phyloP scores from a whole-genome alignment of 2,329 filamentous ascomycete genomes.

The Pochonia chlamydosporia region DNA sequence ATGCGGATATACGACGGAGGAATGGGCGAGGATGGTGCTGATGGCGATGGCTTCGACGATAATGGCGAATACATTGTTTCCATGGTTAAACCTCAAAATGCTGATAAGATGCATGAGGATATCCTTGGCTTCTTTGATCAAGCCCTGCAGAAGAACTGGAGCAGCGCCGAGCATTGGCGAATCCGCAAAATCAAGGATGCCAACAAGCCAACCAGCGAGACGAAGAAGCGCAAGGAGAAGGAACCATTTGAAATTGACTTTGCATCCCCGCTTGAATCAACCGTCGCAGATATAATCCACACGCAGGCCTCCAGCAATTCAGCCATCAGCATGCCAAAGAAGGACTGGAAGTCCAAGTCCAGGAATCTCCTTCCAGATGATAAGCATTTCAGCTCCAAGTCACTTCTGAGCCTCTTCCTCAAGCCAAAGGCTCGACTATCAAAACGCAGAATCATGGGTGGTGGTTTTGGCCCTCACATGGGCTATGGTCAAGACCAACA shows the following conservation, averaged over 20 bases:
- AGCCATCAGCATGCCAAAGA: conserved; percentile 80
- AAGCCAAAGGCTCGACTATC: conserved; percentile 88
- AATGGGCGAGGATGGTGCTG: conserved; percentile 48
- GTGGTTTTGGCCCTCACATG: conserved; percentile 39
- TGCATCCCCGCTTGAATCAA: conserved; percentile 62
- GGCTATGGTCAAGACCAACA: conserved; percentile 37
- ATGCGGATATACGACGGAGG: conserved; percentile 70
- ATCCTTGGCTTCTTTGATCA: conserved; percentile 98
- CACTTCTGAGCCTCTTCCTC: conserved; percentile 82
- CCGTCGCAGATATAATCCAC: conserved; percentile 70
- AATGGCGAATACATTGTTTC: conserved; percentile 73
- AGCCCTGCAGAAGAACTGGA: conserved; percentile 94
- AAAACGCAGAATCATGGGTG: conserved; percentile 44
- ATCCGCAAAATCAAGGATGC: conserved; percentile 86
- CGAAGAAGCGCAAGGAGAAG: conserved; percentile 81
- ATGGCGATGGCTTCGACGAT: conserved; percentile 36
- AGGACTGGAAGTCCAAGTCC: conserved; percentile 92
- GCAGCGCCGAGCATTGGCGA: conserved; percentile 96
- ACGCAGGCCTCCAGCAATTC: conserved; percentile 75
- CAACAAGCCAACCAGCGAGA: conserved; percentile 56
- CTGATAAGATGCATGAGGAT: conserved; percentile 75
- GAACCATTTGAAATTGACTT: conserved; percentile 96
- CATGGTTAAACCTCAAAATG: conserved; percentile 60
- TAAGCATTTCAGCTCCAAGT: conserved; percentile 95
- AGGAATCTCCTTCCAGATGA: conserved; percentile 92